Percentiles rank a stretch among this genome's conserved stretches.
These are phyloP conservation scores for Coemansia sp. DNA, from an alignment of 192 early-diverging fungal species.

Conservation along the genomic window DNA sequence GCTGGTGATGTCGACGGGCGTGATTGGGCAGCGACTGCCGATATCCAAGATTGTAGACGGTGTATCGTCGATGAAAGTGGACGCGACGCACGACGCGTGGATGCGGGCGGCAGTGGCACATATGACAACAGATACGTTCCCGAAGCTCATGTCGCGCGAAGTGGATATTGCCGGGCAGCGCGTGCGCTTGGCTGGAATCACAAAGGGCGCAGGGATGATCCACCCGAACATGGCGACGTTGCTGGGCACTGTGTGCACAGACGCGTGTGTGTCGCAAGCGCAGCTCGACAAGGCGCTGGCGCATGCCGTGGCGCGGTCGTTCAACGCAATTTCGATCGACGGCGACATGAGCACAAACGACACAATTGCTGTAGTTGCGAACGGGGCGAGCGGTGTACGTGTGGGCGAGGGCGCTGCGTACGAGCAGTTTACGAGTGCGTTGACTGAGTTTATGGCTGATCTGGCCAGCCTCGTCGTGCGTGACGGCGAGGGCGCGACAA, in stretches of 20 bases:
- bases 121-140: slow-evolving; percentile 99
- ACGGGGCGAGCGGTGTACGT: slow-evolving; percentile 58
- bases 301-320: slow-evolving; percentile 84
- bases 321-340: slow-evolving; percentile 94
- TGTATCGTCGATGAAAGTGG: slow-evolving; percentile 48
- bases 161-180: slow-evolving; percentile 31
- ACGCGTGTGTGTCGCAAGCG: slow-evolving; percentile 64
- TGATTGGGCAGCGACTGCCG: slow-evolving; percentile 88
- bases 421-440: slow-evolving; percentile 63
- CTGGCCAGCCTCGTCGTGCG: slow-evolving; percentile 87
- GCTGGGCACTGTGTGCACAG: slow-evolving; percentile 84
- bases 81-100: slow-evolving; percentile 70
- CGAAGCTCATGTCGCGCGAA: slow-evolving; percentile 75
- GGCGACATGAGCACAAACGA: slow-evolving; percentile 98
- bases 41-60: slow-evolving; percentile 81
- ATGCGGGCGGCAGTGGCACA: slow-evolving; percentile 77
- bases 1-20: slow-evolving; percentile 95
- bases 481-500: slow-evolving; percentile 97
- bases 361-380: slow-evolving; percentile 86
- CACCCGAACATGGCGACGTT: slow-evolving; percentile 99
- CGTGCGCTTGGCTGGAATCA: slow-evolving; percentile 85
- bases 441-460: slow-evolving; percentile 83
- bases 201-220: slow-evolving; percentile 98
- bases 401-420: slow-evolving; percentile 52
- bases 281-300: slow-evolving; percentile 70